Percentiles rank a stretch among this genome's conserved stretches.
Evolutionary conservation across 129 eudicot species (phyloP).

Genomic region (Flaveria sonorensis): DNA sequence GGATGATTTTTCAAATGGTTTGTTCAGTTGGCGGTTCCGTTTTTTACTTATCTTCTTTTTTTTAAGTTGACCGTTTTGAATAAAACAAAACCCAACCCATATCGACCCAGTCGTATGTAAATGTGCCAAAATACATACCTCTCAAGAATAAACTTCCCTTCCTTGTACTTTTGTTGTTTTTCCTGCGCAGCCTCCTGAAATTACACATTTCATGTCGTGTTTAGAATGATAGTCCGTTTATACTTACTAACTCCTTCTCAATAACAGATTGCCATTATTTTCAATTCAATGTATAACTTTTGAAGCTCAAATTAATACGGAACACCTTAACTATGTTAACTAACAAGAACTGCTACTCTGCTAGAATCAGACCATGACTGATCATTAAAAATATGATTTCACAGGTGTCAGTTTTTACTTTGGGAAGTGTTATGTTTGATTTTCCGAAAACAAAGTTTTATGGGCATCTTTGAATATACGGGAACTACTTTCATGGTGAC

Average conservation of each 20-base stretch:
- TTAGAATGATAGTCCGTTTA: neutral
- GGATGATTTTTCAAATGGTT: neutral
- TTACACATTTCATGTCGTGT: neutral
- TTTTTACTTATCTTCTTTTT: neutral
- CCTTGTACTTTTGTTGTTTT: conserved; percentile 72
- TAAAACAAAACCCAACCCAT: neutral
- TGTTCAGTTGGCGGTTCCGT: neutral
- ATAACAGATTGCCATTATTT: conserved; percentile 1
- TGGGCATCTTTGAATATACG: neutral
- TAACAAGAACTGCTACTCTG: neutral
- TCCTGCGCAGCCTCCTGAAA: conserved; percentile 72
- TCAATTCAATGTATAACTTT: conserved; percentile 1
- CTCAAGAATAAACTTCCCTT: conserved; percentile 75
- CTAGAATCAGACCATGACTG: neutral
- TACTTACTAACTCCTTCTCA: neutral
- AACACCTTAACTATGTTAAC: neutral
- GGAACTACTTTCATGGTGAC: neutral
- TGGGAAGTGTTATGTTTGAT: neutral
- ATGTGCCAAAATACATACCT: conserved; percentile 32
- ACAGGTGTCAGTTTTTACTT: neutral
- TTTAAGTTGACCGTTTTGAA: neutral
- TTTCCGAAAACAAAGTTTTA: neutral
- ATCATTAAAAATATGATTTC: neutral
- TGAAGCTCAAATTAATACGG: neutral
- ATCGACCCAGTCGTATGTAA: neutral